A percentile compares a stretch with the other conserved stretches of the same genome.
Evolutionary conservation across 2,329 filamentous ascomycete species (phyloP).

Genomic region (Aureobasidium sp.): DNA sequence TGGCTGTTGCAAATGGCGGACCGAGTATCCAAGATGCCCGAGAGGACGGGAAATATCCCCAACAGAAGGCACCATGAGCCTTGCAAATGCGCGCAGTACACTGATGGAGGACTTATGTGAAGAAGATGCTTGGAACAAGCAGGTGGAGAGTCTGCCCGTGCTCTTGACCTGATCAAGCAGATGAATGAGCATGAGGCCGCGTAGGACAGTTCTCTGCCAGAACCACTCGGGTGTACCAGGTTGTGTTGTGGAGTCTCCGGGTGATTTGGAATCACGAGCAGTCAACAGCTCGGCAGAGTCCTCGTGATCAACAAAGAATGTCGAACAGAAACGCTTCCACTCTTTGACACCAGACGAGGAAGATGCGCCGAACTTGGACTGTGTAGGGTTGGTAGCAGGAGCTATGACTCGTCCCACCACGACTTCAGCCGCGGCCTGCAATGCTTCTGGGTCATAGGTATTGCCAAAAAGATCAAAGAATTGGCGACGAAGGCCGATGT

Average conservation of each 20-base stretch:
- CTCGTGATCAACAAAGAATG: slow-evolving; percentile 50
- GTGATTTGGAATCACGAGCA: neutral
- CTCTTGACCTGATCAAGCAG: slow-evolving; percentile 49
- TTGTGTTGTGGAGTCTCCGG: slow-evolving; percentile 1
- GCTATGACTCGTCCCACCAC: slow-evolving; percentile 45
- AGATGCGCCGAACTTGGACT: neutral
- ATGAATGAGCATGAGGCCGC: slow-evolving; percentile 51
- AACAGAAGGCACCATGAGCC: slow-evolving; percentile 48
- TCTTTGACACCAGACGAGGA: slow-evolving; percentile 13
- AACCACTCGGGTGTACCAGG: slow-evolving; percentile 37
- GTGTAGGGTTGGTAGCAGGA: neutral
- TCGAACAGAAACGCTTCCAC: slow-evolving; percentile 41
- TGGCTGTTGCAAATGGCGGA: slow-evolving; percentile 46
- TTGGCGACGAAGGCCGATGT: slow-evolving; percentile 48
- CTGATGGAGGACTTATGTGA: slow-evolving; percentile 47
- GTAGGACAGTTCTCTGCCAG: slow-evolving; percentile 48
- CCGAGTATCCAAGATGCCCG: slow-evolving; percentile 47
- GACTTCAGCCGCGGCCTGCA: slow-evolving; percentile 48
- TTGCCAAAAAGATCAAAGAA: slow-evolving; percentile 51
- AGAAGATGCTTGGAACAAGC: slow-evolving; percentile 45
- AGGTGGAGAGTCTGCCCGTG: slow-evolving; percentile 27
- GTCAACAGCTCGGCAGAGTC: slow-evolving; percentile 28
- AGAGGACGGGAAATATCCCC: slow-evolving; percentile 49
- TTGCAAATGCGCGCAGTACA: slow-evolving; percentile 43
- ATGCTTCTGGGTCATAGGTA: slow-evolving; percentile 44